Conservation (phyloP, 1,139 yeast genomes). For the Candida glucosophila region DNA sequence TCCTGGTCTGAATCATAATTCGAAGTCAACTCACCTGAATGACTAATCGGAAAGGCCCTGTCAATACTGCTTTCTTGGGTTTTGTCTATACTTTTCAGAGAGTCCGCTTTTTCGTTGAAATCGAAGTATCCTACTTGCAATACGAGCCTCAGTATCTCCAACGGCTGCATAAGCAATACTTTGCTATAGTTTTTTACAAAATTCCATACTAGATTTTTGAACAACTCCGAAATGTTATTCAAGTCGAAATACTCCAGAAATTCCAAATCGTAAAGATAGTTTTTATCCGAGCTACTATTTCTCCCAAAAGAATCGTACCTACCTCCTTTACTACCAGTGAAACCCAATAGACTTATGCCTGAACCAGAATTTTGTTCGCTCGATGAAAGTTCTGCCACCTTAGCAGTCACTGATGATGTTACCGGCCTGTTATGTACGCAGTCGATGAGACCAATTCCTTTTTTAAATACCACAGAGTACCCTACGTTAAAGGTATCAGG, state of each 20-base stretch:
- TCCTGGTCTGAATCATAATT: slow-evolving; percentile 2
- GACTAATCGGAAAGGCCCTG: slow-evolving; percentile 1
- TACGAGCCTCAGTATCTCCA: slow-evolving; percentile 72
- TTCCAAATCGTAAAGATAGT: slow-evolving; percentile 56
- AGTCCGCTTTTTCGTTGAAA: slow-evolving; percentile 6
- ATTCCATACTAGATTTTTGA: slow-evolving; percentile 47
- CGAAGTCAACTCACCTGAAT: slow-evolving; percentile 2
- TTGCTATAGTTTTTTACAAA: slow-evolving; percentile 62
- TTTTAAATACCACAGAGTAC: slow-evolving; percentile 50
- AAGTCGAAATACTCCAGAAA: slow-evolving; percentile 58
- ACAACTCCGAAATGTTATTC: slow-evolving; percentile 45
- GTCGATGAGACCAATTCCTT: slow-evolving; percentile 51
- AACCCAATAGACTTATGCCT: slow-evolving; percentile 4
- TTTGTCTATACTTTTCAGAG: slow-evolving; percentile 2
- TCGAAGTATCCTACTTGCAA: slow-evolving; percentile 70
- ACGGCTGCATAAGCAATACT: slow-evolving; percentile 73
- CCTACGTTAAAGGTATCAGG: slow-evolving; percentile 64
- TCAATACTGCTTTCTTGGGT: slow-evolving; percentile 1
- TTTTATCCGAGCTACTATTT: slow-evolving; percentile 19
- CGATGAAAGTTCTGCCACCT: slow-evolving; percentile 5
- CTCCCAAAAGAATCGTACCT: not conserved
- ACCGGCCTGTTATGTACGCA: slow-evolving; percentile 28
- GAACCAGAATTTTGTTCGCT: slow-evolving; percentile 4
- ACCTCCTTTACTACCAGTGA: not conserved
- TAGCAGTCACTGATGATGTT: slow-evolving; percentile 10